Evolutionary conservation across 495 filamentous ascomycete genomes (phyloP).

Genomic region (Immersiella caudata): DNA sequence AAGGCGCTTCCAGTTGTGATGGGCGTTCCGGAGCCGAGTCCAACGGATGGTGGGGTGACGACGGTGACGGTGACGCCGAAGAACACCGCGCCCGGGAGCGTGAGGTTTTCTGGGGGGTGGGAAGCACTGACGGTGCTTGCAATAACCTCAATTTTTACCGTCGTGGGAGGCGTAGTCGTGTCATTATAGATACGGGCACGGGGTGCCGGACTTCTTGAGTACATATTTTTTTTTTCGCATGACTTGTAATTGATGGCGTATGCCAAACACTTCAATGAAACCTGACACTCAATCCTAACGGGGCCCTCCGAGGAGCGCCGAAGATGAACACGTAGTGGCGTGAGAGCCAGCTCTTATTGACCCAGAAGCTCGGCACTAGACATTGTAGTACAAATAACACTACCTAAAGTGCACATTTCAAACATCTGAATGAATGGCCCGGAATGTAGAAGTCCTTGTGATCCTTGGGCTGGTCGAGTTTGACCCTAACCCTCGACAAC

Average conservation of each 20-base stretch:
- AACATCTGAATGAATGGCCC: too few relatives aligned
- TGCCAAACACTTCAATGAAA: not conserved
- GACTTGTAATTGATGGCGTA: not conserved
- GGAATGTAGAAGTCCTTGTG: not conserved
- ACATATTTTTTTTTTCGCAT: slow-evolving; percentile 5
- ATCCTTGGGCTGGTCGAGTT: not conserved
- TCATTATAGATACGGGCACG: not conserved
- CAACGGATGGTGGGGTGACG: not conserved
- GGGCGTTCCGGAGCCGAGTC: slow-evolving; percentile 37
- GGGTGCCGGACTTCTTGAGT: not conserved
- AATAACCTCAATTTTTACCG: not conserved
- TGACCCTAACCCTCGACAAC: slow-evolving; percentile 17
- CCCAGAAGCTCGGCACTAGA: too few relatives aligned
- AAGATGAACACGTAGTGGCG: too few relatives aligned
- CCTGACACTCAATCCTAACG: too few relatives aligned
- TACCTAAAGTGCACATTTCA: too few relatives aligned
- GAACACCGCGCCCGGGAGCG: not conserved
- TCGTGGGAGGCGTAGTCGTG: not conserved
- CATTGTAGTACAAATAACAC: too few relatives aligned
- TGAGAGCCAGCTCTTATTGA: too few relatives aligned
- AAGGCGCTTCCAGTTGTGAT: slow-evolving; percentile 44
- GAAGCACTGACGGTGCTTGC: slow-evolving; percentile 13
- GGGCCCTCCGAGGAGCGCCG: too few relatives aligned
- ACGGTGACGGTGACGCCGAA: slow-evolving; percentile 18
- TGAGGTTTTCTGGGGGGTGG: slow-evolving; percentile 9